phyloP scores from a whole-genome alignment of 2,329 filamentous ascomycete species.

The Rasamsonia emersonii region DNA sequence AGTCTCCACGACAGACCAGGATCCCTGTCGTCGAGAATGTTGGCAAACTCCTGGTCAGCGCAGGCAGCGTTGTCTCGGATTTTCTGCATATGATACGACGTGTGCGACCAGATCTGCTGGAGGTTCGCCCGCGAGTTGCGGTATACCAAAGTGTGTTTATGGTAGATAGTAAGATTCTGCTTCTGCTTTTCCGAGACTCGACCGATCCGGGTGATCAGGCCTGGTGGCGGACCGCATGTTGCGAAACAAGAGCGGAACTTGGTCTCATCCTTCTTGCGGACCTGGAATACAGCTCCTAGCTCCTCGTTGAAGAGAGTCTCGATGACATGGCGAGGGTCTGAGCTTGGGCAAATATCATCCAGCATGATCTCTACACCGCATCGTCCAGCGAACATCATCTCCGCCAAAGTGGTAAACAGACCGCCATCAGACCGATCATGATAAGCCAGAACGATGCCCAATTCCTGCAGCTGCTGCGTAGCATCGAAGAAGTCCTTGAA shows the following conservation, averaged over 20 bases:
- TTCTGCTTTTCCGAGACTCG: slow-evolving; percentile 58
- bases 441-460: slow-evolving; percentile 75
- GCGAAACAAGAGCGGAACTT: slow-evolving; percentile 86
- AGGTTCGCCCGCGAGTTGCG: slow-evolving; percentile 61
- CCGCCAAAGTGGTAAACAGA: slow-evolving; percentile 77
- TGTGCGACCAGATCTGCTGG: slow-evolving; percentile 81
- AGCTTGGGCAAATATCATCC: slow-evolving; percentile 55
- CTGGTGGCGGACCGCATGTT: slow-evolving; percentile 73
- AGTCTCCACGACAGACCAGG: slow-evolving; percentile 80
- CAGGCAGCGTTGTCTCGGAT: slow-evolving; percentile 80
- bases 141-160: slow-evolving; percentile 60
- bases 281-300: slow-evolving; percentile 90
- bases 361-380: slow-evolving; percentile 80
- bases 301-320: slow-evolving; percentile 91
- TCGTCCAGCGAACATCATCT: slow-evolving; percentile 97
- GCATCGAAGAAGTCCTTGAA: slow-evolving; percentile 91
- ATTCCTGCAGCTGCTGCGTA: slow-evolving; percentile 57
- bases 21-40: slow-evolving; percentile 65
- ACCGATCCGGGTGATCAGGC: slow-evolving; percentile 77
- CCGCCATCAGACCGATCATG: slow-evolving; percentile 93
- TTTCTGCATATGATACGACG: slow-evolving; percentile 84
- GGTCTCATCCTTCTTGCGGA: slow-evolving; percentile 73
- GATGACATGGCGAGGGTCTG: slow-evolving; percentile 56
- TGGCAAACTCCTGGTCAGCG: slow-evolving; percentile 72
- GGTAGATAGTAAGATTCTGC: slow-evolving; percentile 68